These are phyloP conservation scores for Phytophthora nicotianae DNA, from an alignment of 352 stramenopile species.

Conservation along the genomic window DNA sequence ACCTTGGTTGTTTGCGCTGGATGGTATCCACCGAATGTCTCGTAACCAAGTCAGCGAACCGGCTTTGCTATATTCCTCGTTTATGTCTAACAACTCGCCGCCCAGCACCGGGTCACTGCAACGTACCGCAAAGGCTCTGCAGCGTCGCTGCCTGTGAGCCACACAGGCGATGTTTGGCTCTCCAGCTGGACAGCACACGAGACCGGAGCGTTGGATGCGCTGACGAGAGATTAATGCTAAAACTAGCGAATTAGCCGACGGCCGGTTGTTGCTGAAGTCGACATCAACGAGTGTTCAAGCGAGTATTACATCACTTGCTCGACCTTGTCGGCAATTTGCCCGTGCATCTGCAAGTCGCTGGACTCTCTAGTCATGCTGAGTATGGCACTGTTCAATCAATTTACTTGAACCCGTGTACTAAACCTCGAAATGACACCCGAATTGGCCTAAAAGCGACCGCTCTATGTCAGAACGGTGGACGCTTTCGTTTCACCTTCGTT, in stretches of 20 bases:
- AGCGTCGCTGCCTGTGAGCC: constrained; percentile 17
- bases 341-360: neutral
- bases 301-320: neutral
- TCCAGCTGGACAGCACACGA: constrained; percentile 23
- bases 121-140: constrained; percentile 27
- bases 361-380: constrained; percentile 1
- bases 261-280: neutral
- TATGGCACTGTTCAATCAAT: constrained; percentile 12
- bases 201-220: constrained; percentile 10
- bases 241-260: constrained; percentile 18
- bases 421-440: constrained; percentile 7
- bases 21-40: constrained; percentile 16
- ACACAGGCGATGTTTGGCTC: constrained; percentile 16
- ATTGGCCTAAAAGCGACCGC: neutral
- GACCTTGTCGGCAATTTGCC: neutral
- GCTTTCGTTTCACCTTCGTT: constrained; percentile 19
- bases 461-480: constrained; percentile 1
- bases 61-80: constrained; percentile 9
- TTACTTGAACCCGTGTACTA: constrained; percentile 20
- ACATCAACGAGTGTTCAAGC: neutral
- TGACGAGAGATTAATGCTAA: neutral
- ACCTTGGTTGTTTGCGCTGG: constrained; percentile 11
- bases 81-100: constrained; percentile 23
- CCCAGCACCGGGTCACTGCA: constrained; percentile 6
- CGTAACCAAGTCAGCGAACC: constrained; percentile 9